Evolutionary conservation across 768 basidiomycete genomes (phyloP), one percentile per base, ranked within the genome.

Genomic region (Strobilomyces echinocephalus): DNA sequence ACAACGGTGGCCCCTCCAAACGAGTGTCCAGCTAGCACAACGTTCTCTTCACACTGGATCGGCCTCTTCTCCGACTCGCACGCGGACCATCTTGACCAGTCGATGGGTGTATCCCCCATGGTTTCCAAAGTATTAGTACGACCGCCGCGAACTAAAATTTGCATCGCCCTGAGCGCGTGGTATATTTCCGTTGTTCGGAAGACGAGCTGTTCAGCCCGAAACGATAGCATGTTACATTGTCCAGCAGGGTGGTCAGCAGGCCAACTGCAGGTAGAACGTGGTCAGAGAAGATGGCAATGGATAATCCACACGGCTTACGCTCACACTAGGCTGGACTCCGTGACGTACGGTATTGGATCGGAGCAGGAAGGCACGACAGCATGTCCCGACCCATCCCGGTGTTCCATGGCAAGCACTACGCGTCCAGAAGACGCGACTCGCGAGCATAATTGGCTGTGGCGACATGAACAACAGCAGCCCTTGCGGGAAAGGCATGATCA

Each of bases 361-460:
- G 57, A 30, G 66, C 63, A 59, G 57, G 63, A 58, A 56, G 74
- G 69, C 42, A 76, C 68, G 55, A 74, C 77, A 5, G 72, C 77
- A 0, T 83, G 82, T 3, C 79, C 84, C 4, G 86, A 85, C 1
- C 91, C 91, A 65, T 95, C 93, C 10, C 85, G 78, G 65, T 94
- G 92, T 63, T 94, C 89, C 21, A 94, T 63, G 6, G 89, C 85
- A 41, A 91, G 75, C 3, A 95, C 91, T 5, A 94, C 82, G 55
- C 79, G 84, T 2, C 93, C 93, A 35, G 85, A 76, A 5, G 87
- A 81, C 4, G 92, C 93, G 20, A 94, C 66, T 21, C 79, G 77
- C 3, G 79, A 74, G 63, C 90, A 92, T 53, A 87, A 67, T 66
- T 90, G 87, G 55, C 86, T 85, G 48, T 49, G 24, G 9, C 35